Base-by-base conservation (phyloP, 1,284 basidiomycete genomes). In the Cryptococcus amylolentus region DNA sequence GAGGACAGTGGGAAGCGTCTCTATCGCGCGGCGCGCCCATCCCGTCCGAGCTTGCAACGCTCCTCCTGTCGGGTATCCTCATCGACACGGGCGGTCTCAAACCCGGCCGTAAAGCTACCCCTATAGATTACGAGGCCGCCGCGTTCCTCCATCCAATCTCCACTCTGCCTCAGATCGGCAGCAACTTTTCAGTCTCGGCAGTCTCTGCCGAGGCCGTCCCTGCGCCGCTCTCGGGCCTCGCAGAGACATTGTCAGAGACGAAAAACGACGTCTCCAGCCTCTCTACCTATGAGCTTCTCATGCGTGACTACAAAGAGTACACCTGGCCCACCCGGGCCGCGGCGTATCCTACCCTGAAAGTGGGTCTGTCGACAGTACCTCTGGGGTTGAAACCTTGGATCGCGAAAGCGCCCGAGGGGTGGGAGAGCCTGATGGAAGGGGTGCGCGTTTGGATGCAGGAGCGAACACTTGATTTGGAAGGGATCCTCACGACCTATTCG, bases 231-330 rank as follows among this genome's bases (percentile, higher is more conserved):
- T 55, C 56, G 3, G 73, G 78, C 0, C 82, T 88, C 26, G 79
- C 82, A 6, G 64, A 73, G 6, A 76, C 78, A 0, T 82, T 97
- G 7, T 67, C 72, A 8, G 67, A 75, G 1, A 83, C 84, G 75
- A 98, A 98, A 72, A 70, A 68, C 4, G 83, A 88, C 59, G 80
- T 97, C 9, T 82, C 83, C 0, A 82, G 85, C 59, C 81, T 98
- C 27, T 79, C 78, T 37, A 84, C 86, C 0, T 80, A 83, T 49
- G 91, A 97, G 66, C 83, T 97, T 28, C 81, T 98, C 4, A 81
- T 88, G 18, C 80, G 95, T 18, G 95, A 98, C 76, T 98, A 94
- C 81, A 98, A 98, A 75, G 86, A 94, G 67, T 94, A 91, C 71
- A 66, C 71, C 3, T 78, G 83, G 64, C 72, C 75, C 2, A 81